Percentiles rank a stretch among this genome's conserved stretches.
Evolutionary conservation across 768 basidiomycete genomes (phyloP).

Genomic region (Pleurotus djamor): DNA sequence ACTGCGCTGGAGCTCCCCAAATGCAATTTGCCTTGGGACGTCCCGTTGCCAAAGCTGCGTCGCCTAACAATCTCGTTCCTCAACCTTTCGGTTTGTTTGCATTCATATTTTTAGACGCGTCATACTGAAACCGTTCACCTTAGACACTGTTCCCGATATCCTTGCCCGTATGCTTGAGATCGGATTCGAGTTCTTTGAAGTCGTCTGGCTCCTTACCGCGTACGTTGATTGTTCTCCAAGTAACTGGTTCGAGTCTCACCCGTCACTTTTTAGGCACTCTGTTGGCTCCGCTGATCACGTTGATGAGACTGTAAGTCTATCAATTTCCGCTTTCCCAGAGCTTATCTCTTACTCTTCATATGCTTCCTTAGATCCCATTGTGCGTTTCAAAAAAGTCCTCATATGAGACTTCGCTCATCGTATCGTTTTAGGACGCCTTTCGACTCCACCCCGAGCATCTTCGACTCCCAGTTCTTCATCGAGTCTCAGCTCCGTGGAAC

Average conservation of each 20-base stretch:
- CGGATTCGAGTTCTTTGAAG: conserved; percentile 29
- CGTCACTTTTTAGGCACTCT: conserved; percentile 10
- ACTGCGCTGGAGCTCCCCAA: conserved; percentile 42
- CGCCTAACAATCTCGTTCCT: conserved; percentile 25
- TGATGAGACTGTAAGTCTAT: conserved; percentile 10
- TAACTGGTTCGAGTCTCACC: not conserved
- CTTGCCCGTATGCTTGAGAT: conserved; percentile 25
- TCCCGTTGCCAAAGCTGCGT: conserved; percentile 26
- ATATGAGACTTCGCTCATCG: not conserved
- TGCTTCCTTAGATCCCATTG: not conserved
- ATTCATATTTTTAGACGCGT: not conserved
- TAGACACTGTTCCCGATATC: not conserved
- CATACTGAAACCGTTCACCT: not conserved
- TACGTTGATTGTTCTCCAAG: conserved; percentile 5
- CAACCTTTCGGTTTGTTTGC: conserved; percentile 18
- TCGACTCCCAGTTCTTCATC: conserved; percentile 45
- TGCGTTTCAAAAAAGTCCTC: not conserved
- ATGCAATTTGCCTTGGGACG: conserved; percentile 39
- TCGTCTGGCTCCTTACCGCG: conserved; percentile 34
- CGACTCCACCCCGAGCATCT: conserved; percentile 40
- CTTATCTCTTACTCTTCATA: not conserved
- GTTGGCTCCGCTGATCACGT: conserved; percentile 18
- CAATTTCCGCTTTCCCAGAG: not conserved
- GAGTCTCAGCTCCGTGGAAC: conserved; percentile 44
- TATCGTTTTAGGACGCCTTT: conserved; percentile 30